A percentile compares a stretch with the other conserved stretches of the same genome.
Conservation (phyloP, 495 filamentous ascomycete genomes). For the Clavariopsis aquatica region DNA sequence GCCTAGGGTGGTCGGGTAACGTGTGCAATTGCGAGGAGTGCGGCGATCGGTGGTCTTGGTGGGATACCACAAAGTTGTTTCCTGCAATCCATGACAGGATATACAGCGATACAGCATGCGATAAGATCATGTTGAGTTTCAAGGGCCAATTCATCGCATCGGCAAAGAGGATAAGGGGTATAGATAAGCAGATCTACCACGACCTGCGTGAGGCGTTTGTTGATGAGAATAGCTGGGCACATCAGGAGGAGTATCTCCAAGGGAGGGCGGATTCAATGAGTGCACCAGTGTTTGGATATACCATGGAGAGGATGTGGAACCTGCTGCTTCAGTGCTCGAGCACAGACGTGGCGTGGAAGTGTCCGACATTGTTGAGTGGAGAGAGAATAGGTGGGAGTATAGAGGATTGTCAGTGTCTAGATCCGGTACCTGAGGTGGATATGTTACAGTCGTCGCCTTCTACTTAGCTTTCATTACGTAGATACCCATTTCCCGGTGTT, state of each 20-base stretch:
- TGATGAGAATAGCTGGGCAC: slow-evolving; percentile 42
- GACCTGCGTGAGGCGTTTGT: slow-evolving; percentile 41
- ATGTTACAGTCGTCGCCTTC: not conserved
- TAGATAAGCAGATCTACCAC: slow-evolving; percentile 41
- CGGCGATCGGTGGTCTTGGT: slow-evolving; percentile 45
- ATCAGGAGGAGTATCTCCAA: slow-evolving; percentile 36
- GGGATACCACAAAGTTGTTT: slow-evolving; percentile 41
- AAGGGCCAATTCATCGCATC: slow-evolving; percentile 52
- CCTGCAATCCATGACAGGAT: slow-evolving; percentile 40
- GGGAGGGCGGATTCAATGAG: slow-evolving; percentile 42
- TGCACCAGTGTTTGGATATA: slow-evolving; percentile 48
- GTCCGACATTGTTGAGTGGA: slow-evolving; percentile 46
- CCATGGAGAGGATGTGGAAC: slow-evolving; percentile 51
- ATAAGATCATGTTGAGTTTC: slow-evolving; percentile 46
- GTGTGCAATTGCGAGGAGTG: slow-evolving; percentile 44
- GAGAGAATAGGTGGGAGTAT: slow-evolving; percentile 38
- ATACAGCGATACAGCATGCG: slow-evolving; percentile 17
- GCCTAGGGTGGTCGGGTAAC: slow-evolving; percentile 44
- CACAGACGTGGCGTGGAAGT: slow-evolving; percentile 41
- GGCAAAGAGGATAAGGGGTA: slow-evolving; percentile 46
- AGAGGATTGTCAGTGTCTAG: slow-evolving; percentile 50
- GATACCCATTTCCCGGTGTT: no score
- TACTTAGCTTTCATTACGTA: no score
- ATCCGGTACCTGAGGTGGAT: slow-evolving; percentile 10
- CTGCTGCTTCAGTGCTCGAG: slow-evolving; percentile 47